Percentiles rank a stretch among this genome's conserved stretches.
phyloP scores from a whole-genome alignment of 495 filamentous ascomycete species.

The Pyrenula massariospora region DNA sequence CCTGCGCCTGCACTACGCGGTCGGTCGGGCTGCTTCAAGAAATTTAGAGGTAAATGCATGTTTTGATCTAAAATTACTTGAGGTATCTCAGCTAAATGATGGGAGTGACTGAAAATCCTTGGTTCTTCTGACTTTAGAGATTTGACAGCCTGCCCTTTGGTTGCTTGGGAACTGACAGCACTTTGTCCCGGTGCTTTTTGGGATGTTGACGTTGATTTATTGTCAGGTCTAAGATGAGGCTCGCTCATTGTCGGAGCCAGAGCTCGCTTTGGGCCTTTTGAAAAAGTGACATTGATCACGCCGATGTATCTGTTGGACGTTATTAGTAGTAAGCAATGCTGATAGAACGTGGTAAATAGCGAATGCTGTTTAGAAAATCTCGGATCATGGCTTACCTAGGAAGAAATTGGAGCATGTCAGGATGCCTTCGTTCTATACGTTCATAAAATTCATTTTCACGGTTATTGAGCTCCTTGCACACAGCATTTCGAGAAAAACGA shows the following conservation, averaged over 20 bases:
- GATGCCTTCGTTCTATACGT: slow-evolving; percentile 79
- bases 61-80: slow-evolving; percentile 95
- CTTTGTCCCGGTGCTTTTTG: slow-evolving; percentile 12
- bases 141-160: slow-evolving; percentile 21
- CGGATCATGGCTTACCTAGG: slow-evolving; percentile 70
- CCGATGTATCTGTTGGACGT: slow-evolving; percentile 67
- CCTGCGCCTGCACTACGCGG: slow-evolving; percentile 16
- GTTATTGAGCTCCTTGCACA: slow-evolving; percentile 96
- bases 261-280: slow-evolving; percentile 62
- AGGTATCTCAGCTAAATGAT: slow-evolving; percentile 53
- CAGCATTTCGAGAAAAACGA: slow-evolving; percentile 85
- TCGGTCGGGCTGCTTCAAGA: slow-evolving; percentile 39
- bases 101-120: slow-evolving; percentile 72
- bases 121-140: slow-evolving; percentile 11
- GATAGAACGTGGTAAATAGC: not conserved
- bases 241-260: slow-evolving; percentile 44
- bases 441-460: slow-evolving; percentile 98
- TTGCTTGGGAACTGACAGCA: slow-evolving; percentile 6
- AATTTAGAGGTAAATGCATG: slow-evolving; percentile 78
- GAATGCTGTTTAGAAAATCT: too few relatives aligned
- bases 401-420: slow-evolving; percentile 78
- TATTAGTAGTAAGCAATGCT: not conserved
- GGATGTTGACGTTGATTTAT: slow-evolving; percentile 11
- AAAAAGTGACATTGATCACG: slow-evolving; percentile 92
- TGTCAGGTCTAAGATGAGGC: slow-evolving; percentile 29